phyloP scores from a whole-genome alignment of 1,284 basidiomycete genomes.

The Trametes hirsuta region DNA sequence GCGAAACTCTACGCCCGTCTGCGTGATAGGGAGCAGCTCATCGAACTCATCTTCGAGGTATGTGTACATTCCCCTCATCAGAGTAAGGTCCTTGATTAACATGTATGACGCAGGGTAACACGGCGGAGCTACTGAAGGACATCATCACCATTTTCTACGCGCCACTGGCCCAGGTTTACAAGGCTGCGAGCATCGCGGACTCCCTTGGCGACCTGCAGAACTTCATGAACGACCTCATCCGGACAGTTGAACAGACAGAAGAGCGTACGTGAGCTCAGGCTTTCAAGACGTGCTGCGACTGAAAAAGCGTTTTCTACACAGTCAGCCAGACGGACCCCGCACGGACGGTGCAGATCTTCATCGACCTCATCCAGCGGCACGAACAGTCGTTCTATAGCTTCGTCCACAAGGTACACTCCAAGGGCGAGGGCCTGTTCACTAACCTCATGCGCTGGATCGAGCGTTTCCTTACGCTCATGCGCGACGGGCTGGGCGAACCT shows the following conservation, averaged over 20 bases:
- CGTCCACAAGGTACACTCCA: slow-evolving; percentile 98
- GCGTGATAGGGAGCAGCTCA: slow-evolving; percentile 90
- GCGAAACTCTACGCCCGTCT: slow-evolving; percentile 79
- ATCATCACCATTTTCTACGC: slow-evolving; percentile 99
- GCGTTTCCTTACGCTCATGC: slow-evolving; percentile 88
- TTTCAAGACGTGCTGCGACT: background rate
- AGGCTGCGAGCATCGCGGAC: slow-evolving; percentile 96
- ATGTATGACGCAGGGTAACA: slow-evolving; percentile 70
- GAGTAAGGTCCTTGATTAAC: background rate
- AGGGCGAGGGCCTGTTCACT: slow-evolving; percentile 94
- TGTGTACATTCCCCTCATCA: slow-evolving; percentile 25
- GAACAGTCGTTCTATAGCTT: slow-evolving; percentile 96
- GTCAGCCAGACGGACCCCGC: slow-evolving; percentile 86
- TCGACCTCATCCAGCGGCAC: slow-evolving; percentile 92
- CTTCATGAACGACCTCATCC: slow-evolving; percentile 96
- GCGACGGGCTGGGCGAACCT: slow-evolving; percentile 81
- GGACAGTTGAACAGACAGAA: slow-evolving; percentile 91
- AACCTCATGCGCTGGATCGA: slow-evolving; percentile 97
- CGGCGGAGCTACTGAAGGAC: slow-evolving; percentile 94
- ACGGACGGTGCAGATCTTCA: slow-evolving; percentile 90
- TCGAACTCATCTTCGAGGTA: slow-evolving; percentile 94
- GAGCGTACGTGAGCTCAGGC: slow-evolving; percentile 62
- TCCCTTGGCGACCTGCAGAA: slow-evolving; percentile 91
- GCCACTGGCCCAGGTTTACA: slow-evolving; percentile 97
- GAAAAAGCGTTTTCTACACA: slow-evolving; percentile 33